Conservation (phyloP, 495 filamentous ascomycete species). For the Usnea hakonensis region DNA sequence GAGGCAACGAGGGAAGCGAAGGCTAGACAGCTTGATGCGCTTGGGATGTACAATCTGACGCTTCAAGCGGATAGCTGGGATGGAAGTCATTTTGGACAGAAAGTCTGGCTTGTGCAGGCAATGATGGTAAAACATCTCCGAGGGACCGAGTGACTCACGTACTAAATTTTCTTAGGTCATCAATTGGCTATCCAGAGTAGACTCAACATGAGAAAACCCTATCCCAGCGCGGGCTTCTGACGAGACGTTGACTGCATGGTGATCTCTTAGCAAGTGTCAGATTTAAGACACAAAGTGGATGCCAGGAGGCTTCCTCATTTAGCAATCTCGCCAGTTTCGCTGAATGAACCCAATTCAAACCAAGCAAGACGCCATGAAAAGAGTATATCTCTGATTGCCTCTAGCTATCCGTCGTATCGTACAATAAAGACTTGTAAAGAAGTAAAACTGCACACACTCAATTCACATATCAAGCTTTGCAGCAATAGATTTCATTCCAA, state of each 20-base stretch:
- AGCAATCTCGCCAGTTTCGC: not conserved
- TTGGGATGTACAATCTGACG: conserved; percentile 45
- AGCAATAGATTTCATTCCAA: no score
- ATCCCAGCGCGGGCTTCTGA: not conserved
- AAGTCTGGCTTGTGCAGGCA: conserved; percentile 40
- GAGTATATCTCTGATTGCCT: not conserved
- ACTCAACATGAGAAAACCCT: conserved; percentile 19
- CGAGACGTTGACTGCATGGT: not conserved
- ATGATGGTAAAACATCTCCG: conserved; percentile 39
- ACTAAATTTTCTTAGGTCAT: conserved; percentile 26
- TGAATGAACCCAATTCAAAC: not conserved
- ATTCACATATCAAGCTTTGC: no score
- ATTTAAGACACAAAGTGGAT: not conserved
- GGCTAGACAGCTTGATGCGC: conserved; percentile 33
- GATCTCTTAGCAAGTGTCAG: not conserved
- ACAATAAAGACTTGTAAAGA: no score
- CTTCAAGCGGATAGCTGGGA: conserved; percentile 39
- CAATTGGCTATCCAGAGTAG: conserved; percentile 38
- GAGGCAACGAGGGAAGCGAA: conserved; percentile 34
- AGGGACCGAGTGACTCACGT: not conserved
- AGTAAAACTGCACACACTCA: no score
- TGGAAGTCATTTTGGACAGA: conserved; percentile 38
- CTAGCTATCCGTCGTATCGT: no score
- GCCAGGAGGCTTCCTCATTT: not conserved
- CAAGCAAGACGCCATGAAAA: not conserved